These are phyloP conservation scores for Globisporangium sylvaticum DNA, from an alignment of 352 stramenopile species.

Conservation along the genomic window DNA sequence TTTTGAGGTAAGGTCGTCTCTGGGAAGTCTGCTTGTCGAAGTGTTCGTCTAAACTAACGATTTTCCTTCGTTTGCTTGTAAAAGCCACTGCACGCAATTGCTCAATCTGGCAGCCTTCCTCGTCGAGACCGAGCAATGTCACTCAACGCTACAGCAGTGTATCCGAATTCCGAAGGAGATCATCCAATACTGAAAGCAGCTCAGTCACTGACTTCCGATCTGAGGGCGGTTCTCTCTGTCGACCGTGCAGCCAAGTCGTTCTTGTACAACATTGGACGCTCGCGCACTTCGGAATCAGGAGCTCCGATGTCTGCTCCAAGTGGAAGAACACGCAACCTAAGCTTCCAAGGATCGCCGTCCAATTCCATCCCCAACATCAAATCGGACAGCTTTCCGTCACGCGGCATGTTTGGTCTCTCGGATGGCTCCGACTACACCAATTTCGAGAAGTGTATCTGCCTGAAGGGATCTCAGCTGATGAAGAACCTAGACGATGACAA, in stretches of 20 bases:
- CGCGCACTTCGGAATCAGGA: slow-evolving; percentile 26
- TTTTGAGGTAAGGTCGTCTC: slow-evolving; percentile 43
- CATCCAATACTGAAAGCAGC: slow-evolving; percentile 52
- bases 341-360: slow-evolving; percentile 25
- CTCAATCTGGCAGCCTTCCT: slow-evolving; percentile 61
- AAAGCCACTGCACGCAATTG: slow-evolving; percentile 58
- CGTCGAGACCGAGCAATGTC: slow-evolving; percentile 42
- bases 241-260: slow-evolving; percentile 71
- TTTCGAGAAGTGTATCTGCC: slow-evolving; percentile 83
- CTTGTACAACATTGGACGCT: slow-evolving; percentile 62
- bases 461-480: slow-evolving; percentile 83
- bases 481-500: slow-evolving; percentile 82
- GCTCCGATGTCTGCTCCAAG: slow-evolving; percentile 31
- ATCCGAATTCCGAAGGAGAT: slow-evolving; percentile 15
- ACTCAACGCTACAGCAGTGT: slow-evolving; percentile 20
- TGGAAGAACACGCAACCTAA: slow-evolving; percentile 35
- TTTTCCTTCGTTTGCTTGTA: not conserved
- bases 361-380: not conserved
- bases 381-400: slow-evolving; percentile 4
- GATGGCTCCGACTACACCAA: slow-evolving; percentile 66
- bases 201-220: slow-evolving; percentile 49
- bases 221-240: slow-evolving; percentile 66
- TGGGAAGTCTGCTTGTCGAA: not conserved
- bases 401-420: slow-evolving; percentile 31
- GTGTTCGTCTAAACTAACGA: not conserved